Evolutionary conservation across 768 basidiomycete species (phyloP).

Genomic region (Cystofilobasidium ferigula): DNA sequence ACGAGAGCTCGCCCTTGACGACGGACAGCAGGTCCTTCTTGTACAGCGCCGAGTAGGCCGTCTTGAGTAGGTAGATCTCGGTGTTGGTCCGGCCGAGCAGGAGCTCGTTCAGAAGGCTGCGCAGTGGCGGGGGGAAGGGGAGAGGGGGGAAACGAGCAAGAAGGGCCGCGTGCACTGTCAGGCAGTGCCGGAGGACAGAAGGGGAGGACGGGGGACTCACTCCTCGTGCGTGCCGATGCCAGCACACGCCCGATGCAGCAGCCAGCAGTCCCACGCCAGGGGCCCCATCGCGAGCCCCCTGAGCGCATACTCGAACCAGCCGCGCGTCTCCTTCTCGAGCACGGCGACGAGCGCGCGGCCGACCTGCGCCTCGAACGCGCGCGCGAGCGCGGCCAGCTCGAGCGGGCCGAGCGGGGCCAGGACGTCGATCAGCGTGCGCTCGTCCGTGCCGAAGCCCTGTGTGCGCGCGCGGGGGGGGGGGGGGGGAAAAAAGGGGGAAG

Average conservation of each 20-base stretch:
- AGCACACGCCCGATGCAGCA: conserved; percentile 1
- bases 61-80: conserved; percentile 38
- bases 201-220: not conserved
- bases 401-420: conserved; percentile 35
- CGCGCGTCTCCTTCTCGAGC: conserved; percentile 38
- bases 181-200: not conserved
- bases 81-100: conserved; percentile 37
- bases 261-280: conserved; percentile 17
- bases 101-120: conserved; percentile 36
- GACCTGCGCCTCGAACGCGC: conserved; percentile 36
- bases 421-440: conserved; percentile 34
- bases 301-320: conserved; percentile 30
- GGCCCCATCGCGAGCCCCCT: conserved; percentile 19
- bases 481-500: too few relatives aligned
- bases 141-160: not conserved
- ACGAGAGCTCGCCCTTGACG: conserved; percentile 37
- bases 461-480: too few relatives aligned
- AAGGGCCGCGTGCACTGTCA: too few relatives aligned
- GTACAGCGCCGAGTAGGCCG: conserved; percentile 35
- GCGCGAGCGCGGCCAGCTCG: conserved; percentile 35
- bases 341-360: conserved; percentile 34
- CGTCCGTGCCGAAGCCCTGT: conserved; percentile 36
- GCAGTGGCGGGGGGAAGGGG: conserved; percentile 1
- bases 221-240: conserved; percentile 22
- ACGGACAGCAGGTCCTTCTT: conserved; percentile 33